Percentiles rank a stretch among this genome's conserved stretches.
Conservation (phyloP, 108 stramenopile genomes). For the Nannochloropsis salina region DNA sequence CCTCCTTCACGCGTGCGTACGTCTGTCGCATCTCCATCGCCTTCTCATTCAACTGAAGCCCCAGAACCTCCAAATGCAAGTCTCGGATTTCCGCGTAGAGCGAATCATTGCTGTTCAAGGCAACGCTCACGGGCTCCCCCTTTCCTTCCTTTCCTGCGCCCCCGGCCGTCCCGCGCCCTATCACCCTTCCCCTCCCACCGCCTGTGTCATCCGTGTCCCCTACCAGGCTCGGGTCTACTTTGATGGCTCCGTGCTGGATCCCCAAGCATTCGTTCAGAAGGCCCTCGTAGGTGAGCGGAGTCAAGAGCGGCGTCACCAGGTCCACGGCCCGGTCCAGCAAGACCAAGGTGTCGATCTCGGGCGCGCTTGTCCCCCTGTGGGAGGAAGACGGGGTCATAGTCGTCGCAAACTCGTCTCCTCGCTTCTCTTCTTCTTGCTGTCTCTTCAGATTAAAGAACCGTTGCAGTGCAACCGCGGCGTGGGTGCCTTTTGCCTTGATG, state of each 20-base stretch:
- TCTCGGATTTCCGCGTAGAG: conserved; percentile 85
- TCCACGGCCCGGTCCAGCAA: conserved; percentile 82
- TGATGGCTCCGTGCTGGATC: conserved; percentile 65
- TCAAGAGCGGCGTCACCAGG: conserved; percentile 81
- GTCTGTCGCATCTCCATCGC: conserved; percentile 77
- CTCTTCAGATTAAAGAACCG: conserved; percentile 37
- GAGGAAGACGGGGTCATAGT: not conserved
- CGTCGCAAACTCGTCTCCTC: not conserved
- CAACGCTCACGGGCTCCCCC: conserved; percentile 52
- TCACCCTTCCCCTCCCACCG: not conserved
- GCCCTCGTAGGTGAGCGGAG: conserved; percentile 93
- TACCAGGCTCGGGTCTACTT: conserved; percentile 54
- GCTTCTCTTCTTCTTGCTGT: not conserved
- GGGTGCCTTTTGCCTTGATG: conserved; percentile 50
- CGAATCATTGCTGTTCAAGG: conserved; percentile 76
- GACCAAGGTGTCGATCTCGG: conserved; percentile 67
- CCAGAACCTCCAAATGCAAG: conserved; percentile 86
- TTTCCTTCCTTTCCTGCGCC: not conserved
- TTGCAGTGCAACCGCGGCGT: conserved; percentile 42
- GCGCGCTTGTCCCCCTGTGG: not conserved
- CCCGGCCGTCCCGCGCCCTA: not conserved
- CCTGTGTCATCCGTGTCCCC: conserved; percentile 58
- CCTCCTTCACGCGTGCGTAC: conserved; percentile 78
- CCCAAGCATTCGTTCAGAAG: conserved; percentile 82
- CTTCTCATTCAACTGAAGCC: conserved; percentile 83